A percentile compares a stretch with the other conserved stretches of the same genome.
Evolutionary conservation across 2,329 filamentous ascomycete species (phyloP).

Genomic region (Parastagonospora avenae): DNA sequence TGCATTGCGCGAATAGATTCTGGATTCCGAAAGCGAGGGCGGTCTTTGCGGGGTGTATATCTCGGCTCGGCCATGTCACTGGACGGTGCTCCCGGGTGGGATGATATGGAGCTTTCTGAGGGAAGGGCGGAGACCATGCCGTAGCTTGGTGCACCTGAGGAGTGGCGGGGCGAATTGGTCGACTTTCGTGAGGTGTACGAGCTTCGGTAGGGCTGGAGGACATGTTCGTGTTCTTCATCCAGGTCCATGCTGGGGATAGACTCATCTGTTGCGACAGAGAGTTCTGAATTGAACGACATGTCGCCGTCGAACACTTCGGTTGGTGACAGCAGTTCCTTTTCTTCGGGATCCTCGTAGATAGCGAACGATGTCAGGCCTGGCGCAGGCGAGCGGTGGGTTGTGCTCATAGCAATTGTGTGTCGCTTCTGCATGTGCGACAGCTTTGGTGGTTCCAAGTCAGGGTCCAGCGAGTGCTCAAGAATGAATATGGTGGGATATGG

Average conservation of each 20-base stretch:
- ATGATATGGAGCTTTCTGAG: conserved; percentile 45
- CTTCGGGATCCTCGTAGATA: conserved; percentile 42
- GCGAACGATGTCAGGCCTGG: conserved; percentile 39
- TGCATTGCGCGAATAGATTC: conserved; percentile 73
- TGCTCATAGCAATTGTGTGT: conserved; percentile 34
- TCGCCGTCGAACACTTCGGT: conserved; percentile 40
- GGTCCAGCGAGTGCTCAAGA: conserved; percentile 19
- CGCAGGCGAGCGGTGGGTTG: conserved; percentile 37
- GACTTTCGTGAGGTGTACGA: conserved; percentile 41
- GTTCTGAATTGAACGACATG: conserved; percentile 40
- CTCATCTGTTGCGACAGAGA: conserved; percentile 36
- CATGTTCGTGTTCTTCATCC: conserved; percentile 25
- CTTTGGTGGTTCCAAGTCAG: conserved; percentile 14
- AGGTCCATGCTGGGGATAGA: conserved; percentile 38
- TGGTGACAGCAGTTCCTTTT: conserved; percentile 35
- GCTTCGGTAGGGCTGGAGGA: conserved; percentile 36
- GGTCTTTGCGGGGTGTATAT: conserved; percentile 63
- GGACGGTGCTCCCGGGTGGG: conserved; percentile 33
- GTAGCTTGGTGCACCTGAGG: conserved; percentile 36
- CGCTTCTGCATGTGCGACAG: conserved; percentile 18
- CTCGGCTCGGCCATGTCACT: conserved; percentile 43
- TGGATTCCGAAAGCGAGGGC: conserved; percentile 71
- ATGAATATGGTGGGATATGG: conserved; percentile 1
- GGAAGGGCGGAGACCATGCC: conserved; percentile 46
- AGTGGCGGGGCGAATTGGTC: conserved; percentile 26